Evolutionary conservation across 2,329 filamentous ascomycete species (phyloP), one percentile per base, ranked within the genome.

Genomic region (Ascocoryne sarcoides): DNA sequence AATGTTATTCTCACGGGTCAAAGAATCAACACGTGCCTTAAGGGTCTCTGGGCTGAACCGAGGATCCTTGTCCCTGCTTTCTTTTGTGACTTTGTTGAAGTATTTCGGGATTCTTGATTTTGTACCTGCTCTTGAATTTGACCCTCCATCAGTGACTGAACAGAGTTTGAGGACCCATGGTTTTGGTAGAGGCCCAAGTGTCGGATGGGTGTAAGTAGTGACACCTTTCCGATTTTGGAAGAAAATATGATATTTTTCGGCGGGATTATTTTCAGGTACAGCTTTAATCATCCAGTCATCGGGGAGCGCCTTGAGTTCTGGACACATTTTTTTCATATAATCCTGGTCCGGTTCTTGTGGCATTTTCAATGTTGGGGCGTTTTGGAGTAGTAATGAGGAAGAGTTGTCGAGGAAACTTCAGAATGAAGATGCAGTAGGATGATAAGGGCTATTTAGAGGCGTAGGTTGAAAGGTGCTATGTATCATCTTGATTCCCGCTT

Each of bases 181-280:
- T 26, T 21, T n/a, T 10, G 49, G 49, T 9, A 52, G 40, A 23
- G 10, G n/a, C n/a, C 47, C 46, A n/a, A 39, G 34, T n/a, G 37
- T 43, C 10, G 48, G 48, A 16, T 51, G 45, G 20, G 37, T 20
- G 28, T 23, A 44, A 20, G 35, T 42, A 12, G 32, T 33, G n/a
- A 28, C 16, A 41, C 10, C 10, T 19, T 23, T 3, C 33, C 32
- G 14, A 36, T 15, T 18, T 31, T 37, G 12, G 39, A 33, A 41
- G 29, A 26, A 15, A 26, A 15, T 5, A 18, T 34, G 4, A 39
- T 42, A 9, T 21, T 44, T 28, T 36, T 32, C 16, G 29, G 19
- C 10, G 7, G 23, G 23, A 12, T 23, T 37, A 7, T 37, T 31
- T 30, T 44, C 19, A 12, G 30, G 34, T 18, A 12, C 34, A 21